Evolutionary conservation across 306 rosid species (phyloP).

Genomic region (Argentina anserina): DNA sequence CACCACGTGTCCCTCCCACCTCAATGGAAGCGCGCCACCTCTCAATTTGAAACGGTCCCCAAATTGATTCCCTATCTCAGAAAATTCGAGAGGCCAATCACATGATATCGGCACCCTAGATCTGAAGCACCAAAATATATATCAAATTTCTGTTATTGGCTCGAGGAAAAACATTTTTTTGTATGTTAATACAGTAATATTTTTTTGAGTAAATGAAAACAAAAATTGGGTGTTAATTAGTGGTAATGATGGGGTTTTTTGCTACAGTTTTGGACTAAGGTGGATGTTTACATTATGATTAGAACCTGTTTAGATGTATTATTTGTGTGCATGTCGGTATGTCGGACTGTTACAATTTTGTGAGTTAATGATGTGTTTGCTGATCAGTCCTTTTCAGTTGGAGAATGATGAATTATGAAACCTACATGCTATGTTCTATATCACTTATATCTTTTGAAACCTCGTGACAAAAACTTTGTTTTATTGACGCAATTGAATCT

Average conservation of each 20-base stretch:
- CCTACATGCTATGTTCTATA: too few relatives aligned
- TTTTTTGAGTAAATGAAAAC: background rate
- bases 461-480: too few relatives aligned
- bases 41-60: background rate
- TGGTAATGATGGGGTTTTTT: background rate
- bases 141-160: background rate
- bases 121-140: background rate
- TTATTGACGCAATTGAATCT: too few relatives aligned
- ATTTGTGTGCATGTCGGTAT: background rate
- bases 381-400: background rate
- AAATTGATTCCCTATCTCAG: conserved; percentile 2
- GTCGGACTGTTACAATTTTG: background rate
- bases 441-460: too few relatives aligned
- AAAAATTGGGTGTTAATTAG: background rate
- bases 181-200: background rate
- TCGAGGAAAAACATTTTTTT: background rate
- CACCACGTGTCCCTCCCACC: conserved; percentile 12
- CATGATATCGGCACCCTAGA: background rate
- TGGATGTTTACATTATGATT: background rate
- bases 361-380: background rate
- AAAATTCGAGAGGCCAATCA: background rate
- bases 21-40: conserved; percentile 2
- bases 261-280: background rate
- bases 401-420: too few relatives aligned
- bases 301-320: background rate